Base-by-base conservation (phyloP, 495 filamentous ascomycete genomes). In the Niebla homalea region DNA sequence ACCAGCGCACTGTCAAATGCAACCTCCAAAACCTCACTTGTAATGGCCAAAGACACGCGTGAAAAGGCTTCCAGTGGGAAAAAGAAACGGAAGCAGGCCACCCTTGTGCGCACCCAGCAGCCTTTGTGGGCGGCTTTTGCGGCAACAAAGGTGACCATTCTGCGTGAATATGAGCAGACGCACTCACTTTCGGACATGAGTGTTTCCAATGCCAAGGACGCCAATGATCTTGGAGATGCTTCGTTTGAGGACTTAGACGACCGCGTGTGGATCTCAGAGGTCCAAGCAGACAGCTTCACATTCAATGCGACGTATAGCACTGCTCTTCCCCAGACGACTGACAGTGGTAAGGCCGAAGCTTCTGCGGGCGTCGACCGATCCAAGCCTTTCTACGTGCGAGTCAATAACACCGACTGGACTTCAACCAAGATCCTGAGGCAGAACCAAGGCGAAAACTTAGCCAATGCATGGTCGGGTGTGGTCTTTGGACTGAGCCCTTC, bases 61-160 rank as follows among this genome's bases (percentile, higher is more conserved):
- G 74, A 78, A 51, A 78, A 76, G 46, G 62, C 72, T 18, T 71
- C 69, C 37, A 75, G 69, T 46, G 80, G 77, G 38, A 92, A 93
- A 67, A 92, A 87, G 70, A 85, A 84, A 65, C 77, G 82, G 63
- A 87, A 87, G 67, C 87, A 94, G 65, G 89, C 84, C 51, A 87
- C 85, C 41, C 85, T 87, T 63, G 87, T 94, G 46, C 73, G 89
- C 62, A 89, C 85, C 59, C 79, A 84, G 49, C 89, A 96, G 69
- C 89, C 89, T 39, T 79, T 96, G 48, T 96, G 89, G 89, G 87
- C 89, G 47, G 89, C 89, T 11, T 77, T 94, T 52, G 89, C 89
- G 23, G 92, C 86, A 64, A 93, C 86, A 48, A 96, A 94, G 66
- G 88, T 94, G 57, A 89, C 89, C 40, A 83, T 94, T 60, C 79